Conservation (phyloP, 2,329 filamentous ascomycete genomes). For the Cryoendolithus antarcticus region DNA sequence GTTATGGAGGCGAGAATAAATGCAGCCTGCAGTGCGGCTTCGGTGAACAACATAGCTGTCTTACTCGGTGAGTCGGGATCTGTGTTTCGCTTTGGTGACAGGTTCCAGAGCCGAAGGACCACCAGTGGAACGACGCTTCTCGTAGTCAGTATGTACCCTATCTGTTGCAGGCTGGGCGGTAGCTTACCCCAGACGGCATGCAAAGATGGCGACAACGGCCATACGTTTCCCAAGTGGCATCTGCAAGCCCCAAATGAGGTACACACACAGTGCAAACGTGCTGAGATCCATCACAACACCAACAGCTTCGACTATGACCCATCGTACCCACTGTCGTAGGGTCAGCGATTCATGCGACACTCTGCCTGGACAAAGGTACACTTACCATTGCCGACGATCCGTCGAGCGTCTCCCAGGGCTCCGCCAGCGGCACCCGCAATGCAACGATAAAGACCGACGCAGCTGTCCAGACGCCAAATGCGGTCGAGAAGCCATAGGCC, state of each 20-base stretch:
- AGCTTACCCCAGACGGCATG: slow-evolving; percentile 3
- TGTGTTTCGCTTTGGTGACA: too few relatives aligned
- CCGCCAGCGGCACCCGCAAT: slow-evolving; percentile 1
- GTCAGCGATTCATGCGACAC: background rate
- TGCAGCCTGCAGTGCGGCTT: slow-evolving; percentile 1
- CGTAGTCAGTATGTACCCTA: too few relatives aligned
- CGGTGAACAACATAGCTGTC: slow-evolving; percentile 1
- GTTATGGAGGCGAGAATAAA: slow-evolving; percentile 4
- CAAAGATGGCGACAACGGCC: slow-evolving; percentile 2
- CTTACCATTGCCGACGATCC: background rate
- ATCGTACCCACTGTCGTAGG: slow-evolving; percentile 2
- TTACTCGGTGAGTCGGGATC: too few relatives aligned
- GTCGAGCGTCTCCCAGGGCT: slow-evolving; percentile 1
- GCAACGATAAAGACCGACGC: slow-evolving; percentile 1
- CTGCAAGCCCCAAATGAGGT: slow-evolving; percentile 4
- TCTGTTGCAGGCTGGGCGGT: background rate
- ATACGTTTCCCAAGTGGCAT: slow-evolving; percentile 5
- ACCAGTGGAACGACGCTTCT: too few relatives aligned
- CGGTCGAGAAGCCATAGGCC: background rate
- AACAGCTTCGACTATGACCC: slow-evolving; percentile 2
- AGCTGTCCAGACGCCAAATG: slow-evolving; percentile 1
- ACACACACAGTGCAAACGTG: slow-evolving; percentile 1
- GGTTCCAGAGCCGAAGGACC: too few relatives aligned
- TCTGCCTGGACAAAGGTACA: background rate
- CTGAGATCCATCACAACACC: slow-evolving; percentile 2